Percentiles rank a stretch among this genome's conserved stretches.
These are phyloP conservation scores for Trifolium subterraneum DNA, from an alignment of 306 rosid genomes.

Conservation along the genomic window DNA sequence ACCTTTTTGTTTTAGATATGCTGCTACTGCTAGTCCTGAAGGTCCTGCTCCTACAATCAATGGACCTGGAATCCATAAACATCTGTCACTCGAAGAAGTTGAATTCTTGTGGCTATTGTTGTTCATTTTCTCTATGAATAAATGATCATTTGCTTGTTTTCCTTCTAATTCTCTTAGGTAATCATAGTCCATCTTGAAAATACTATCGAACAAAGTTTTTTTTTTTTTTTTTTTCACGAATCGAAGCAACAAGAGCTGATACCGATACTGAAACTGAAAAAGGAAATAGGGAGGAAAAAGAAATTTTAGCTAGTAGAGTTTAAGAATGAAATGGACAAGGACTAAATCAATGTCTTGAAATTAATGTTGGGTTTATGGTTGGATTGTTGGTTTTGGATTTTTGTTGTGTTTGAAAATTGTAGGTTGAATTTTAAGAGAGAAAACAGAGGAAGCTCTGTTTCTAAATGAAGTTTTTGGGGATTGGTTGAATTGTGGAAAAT, in stretches of 20 bases:
- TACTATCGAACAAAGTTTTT: slow-evolving; percentile 27
- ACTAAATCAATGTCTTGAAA: background rate
- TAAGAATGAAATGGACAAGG: background rate
- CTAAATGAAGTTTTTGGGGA: background rate
- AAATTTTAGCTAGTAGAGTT: background rate
- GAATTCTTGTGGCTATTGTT: slow-evolving; percentile 25
- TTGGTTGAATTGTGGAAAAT: slow-evolving; percentile 33
- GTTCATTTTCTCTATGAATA: slow-evolving; percentile 49
- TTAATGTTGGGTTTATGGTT: slow-evolving; percentile 4
- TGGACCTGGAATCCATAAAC: slow-evolving; percentile 57
- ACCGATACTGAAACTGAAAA: background rate
- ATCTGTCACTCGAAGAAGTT: background rate
- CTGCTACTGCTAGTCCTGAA: slow-evolving; percentile 85
- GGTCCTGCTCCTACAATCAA: slow-evolving; percentile 90
- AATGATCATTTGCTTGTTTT: slow-evolving; percentile 70
- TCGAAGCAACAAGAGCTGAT: background rate
- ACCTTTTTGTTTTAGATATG: slow-evolving; percentile 58
- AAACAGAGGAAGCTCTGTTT: background rate
- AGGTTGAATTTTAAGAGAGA: slow-evolving; percentile 2
- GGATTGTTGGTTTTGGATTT: background rate
- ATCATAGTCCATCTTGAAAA: slow-evolving; percentile 52
- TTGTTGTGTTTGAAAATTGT: background rate
- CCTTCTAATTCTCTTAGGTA: slow-evolving; percentile 64
- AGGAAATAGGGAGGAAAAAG: background rate
- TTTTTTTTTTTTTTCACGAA: background rate